Evolutionary conservation across 352 stramenopile genomes (phyloP).

Genomic region (Pythium sukuiense): DNA sequence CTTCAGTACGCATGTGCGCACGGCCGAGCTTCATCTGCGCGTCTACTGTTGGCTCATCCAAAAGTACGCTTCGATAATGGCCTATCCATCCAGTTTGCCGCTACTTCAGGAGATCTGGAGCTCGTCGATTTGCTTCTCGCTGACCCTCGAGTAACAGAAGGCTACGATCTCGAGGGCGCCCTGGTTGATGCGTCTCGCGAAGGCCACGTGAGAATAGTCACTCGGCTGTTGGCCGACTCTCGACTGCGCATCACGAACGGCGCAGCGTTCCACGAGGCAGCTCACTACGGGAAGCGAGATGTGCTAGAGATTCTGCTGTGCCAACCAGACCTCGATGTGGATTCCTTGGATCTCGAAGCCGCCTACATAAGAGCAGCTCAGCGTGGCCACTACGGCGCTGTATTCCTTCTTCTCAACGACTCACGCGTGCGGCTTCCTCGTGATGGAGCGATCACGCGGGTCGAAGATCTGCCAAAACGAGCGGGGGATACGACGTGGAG

Average conservation of each 20-base stretch:
- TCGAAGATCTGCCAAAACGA: conserved; percentile 19
- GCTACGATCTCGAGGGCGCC: conserved; percentile 19
- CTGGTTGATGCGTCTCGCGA: conserved; percentile 21
- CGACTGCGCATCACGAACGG: conserved; percentile 17
- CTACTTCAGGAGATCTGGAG: conserved; percentile 13
- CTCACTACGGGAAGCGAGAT: conserved; percentile 10
- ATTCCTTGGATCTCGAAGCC: conserved; percentile 7
- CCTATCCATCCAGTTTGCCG: conserved; percentile 23
- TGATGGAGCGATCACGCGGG: conserved; percentile 2
- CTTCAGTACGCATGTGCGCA: conserved; percentile 31
- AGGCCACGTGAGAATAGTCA: conserved; percentile 16
- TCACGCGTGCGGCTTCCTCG: conserved; percentile 1
- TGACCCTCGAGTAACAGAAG: conserved; percentile 10
- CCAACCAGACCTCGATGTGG: neutral
- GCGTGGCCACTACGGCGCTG: conserved; percentile 13
- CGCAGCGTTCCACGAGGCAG: conserved; percentile 17
- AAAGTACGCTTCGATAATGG: conserved; percentile 11
- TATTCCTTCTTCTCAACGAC: conserved; percentile 19
- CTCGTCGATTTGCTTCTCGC: conserved; percentile 18
- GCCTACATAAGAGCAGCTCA: conserved; percentile 1
- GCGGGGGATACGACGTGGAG: conserved; percentile 20
- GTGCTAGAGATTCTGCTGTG: conserved; percentile 15
- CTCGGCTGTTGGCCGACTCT: conserved; percentile 4
- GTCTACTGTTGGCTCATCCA: conserved; percentile 7
- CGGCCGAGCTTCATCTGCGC: conserved; percentile 8